Base-by-base conservation (phyloP, 768 basidiomycete genomes). In the Neoboletus brunneissimus region DNA sequence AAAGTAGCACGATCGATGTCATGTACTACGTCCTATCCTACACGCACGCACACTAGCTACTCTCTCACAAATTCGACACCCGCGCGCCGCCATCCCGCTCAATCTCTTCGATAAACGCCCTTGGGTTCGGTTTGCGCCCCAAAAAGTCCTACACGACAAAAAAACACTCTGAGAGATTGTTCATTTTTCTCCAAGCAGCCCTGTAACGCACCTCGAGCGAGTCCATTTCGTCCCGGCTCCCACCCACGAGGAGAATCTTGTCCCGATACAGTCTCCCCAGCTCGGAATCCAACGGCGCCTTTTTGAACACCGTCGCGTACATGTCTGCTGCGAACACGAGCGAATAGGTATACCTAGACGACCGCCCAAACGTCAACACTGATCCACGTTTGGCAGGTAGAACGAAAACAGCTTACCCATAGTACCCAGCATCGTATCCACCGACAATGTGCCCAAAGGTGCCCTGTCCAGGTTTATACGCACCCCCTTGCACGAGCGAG, bases 361-460 rank as follows among this genome's bases (percentile, higher is more conserved):
- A 48, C 27, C 15, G 15, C 38, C 8, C 18, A 13, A 25, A 32
- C 22, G 29, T 7, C 11, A 34, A 34, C 16, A 11, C 3, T 1
- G 4, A 25, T 40, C 5, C 27, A 9, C 20, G 20, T 31, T 6
- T 3, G 13, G n/a, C n/a, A 40, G 11, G n/a, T 11, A 8, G 11
- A 11, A 40, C 5, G n/a, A 5, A 46, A 31, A 20, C 4, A 6
- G 41, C 49, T 80, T 81, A 87, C 70, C 53, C 57, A 25, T 91
- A 89, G 63, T 91, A 89, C 10, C 81, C 81, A 3, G 79, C 81
- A 48, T 81, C 87, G 58, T 90, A 91, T 11, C 87, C 89, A 16
- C 88, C 84, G 5, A 82, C 83, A 43, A 94, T 85, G 67, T 94
- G 91, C 0, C 81, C 86, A 64, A 94, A 93, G 2, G 83, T 72